Conservation (phyloP, 139 green algal species). For the Closterium sp. region DNA sequence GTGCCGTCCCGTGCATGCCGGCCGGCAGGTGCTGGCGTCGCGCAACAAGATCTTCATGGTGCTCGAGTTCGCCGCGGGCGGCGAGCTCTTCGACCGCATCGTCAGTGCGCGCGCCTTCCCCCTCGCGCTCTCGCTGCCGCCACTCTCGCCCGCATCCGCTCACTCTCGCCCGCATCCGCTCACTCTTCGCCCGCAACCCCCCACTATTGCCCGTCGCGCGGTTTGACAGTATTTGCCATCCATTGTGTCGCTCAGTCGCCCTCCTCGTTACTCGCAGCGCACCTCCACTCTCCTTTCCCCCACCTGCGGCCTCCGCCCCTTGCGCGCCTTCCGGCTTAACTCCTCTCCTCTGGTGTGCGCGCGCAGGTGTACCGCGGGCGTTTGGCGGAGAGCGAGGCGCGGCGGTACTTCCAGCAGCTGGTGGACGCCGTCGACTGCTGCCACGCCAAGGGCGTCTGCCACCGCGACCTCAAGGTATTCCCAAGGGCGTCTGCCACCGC, state of each 20-base stretch:
- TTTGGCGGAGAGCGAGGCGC: constrained; percentile 55
- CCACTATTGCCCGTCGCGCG: no score
- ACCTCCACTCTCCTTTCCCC: no score
- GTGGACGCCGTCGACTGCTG: constrained; percentile 68
- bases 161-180: no score
- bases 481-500: no score
- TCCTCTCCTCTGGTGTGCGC: not conserved
- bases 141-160: no score
- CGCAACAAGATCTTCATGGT: constrained; percentile 73
- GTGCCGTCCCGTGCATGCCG: not conserved
- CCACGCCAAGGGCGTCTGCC: constrained; percentile 55
- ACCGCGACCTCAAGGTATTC: constrained; percentile 43
- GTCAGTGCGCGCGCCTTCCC: constrained; percentile 13
- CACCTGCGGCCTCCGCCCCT: no score
- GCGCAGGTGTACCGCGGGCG: constrained; percentile 49
- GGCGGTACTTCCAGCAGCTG: constrained; percentile 65
- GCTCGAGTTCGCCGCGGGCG: constrained; percentile 70
- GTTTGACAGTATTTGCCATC: no score
- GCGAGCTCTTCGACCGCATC: constrained; percentile 75
- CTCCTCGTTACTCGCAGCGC: no score
- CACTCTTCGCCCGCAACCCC: no score
- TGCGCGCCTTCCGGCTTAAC: no score
- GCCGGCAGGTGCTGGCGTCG: constrained; percentile 63
- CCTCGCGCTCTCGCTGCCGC: not conserved
- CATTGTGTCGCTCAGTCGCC: no score